Base-by-base conservation (phyloP, 768 basidiomycete species). In the Infundibulicybe gibba region DNA sequence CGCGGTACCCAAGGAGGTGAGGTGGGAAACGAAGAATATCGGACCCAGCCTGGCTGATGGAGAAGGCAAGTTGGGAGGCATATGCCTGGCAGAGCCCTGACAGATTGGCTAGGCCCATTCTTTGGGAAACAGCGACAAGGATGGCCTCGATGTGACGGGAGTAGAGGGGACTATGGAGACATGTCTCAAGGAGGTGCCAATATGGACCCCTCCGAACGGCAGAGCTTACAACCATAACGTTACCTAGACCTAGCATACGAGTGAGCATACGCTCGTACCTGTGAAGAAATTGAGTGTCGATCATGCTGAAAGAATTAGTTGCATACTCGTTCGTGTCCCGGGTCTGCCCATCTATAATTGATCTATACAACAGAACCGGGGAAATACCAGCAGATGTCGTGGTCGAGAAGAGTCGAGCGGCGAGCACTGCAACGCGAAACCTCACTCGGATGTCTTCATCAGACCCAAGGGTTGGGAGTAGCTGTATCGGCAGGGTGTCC, bases 401-500 rank as follows among this genome's bases (percentile, higher is more conserved):
- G 2, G 77, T 61, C 3, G 75, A 68, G 54, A 90, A 83, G 19
- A 89, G 60, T 6, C 71, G 70, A 25, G 83, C 76, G 44, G 72
- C 81, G n/a, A 77, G 63, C 12, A 73, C 67, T 1, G 86, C 86
- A 1, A 77, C 78, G 25, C 89, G 83, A 59, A 93, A 87, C 13
- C 95, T 82, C 40, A 97, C 87, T 30, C 93, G 80, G 15, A 88
- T 81, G 59, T 98, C 94, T 34, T 70, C 64, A 62, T 98, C 89
- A n/a, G 64, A 57, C 16, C 74, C 75, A 54, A 90, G 54, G 20
- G 60, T 59, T 10, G 79, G 77, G 31, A 90, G 70, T 30, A 81
- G 59, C 54, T 53, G 50, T 44, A 72, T 57, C 11, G 85, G 78
- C 50, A 71, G 54, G 33, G 37, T 59, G 32, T 13, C 53, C 49